Evolutionary conservation across 2,329 filamentous ascomycete genomes (phyloP).

Genomic region (Sporothrix pallida): DNA sequence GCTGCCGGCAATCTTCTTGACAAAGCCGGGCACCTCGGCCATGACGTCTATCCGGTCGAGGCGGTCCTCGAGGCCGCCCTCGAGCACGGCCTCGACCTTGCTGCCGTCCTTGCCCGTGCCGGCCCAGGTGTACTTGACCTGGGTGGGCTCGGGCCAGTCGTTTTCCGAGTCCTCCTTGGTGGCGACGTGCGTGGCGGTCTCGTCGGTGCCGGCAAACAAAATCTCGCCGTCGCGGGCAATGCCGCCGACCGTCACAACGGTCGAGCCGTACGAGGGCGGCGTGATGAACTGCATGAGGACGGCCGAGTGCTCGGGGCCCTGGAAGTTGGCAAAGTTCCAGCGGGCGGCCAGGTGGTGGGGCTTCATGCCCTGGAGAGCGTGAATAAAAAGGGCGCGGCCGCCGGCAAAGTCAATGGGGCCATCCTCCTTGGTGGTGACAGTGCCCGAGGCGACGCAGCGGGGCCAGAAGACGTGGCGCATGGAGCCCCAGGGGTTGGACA

Average conservation of each 20-base stretch:
- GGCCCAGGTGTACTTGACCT: conserved; percentile 76
- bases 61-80: conserved; percentile 70
- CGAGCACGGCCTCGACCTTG: conserved; percentile 70
- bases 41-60: conserved; percentile 91
- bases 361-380: conserved; percentile 97
- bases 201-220: conserved; percentile 70
- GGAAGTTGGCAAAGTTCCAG: conserved; percentile 95
- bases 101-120: conserved; percentile 80
- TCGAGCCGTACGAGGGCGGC: conserved; percentile 88
- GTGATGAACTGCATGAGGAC: conserved; percentile 96
- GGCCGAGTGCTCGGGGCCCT: conserved; percentile 83
- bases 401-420: conserved; percentile 84
- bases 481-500: conserved; percentile 82
- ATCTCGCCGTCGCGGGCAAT: conserved; percentile 83
- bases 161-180: conserved; percentile 75
- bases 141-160: conserved; percentile 86
- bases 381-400: conserved; percentile 78
- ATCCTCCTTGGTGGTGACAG: conserved; percentile 79
- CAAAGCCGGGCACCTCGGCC: conserved; percentile 92
- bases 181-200: conserved; percentile 71
- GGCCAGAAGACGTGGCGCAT: conserved; percentile 98
- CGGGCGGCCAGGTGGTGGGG: conserved; percentile 90
- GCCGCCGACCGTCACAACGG: conserved; percentile 80
- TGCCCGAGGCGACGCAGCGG: conserved; percentile 79
- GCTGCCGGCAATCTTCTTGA: conserved; percentile 89